Evolutionary conservation across 768 basidiomycete species (phyloP).

Genomic region (Aureoboletus auriporus): DNA sequence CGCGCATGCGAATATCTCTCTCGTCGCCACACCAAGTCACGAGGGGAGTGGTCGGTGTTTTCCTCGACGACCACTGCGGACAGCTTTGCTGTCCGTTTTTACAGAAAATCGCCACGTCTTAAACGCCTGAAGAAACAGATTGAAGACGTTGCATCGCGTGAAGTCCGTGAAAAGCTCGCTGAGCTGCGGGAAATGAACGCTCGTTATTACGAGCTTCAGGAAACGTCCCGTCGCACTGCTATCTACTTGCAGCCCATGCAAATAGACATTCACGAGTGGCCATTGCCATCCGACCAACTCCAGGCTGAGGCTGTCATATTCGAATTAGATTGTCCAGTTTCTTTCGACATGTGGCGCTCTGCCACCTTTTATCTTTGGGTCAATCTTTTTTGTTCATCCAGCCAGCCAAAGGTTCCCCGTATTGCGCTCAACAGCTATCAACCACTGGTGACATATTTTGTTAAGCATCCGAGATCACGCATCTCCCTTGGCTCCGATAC

Average conservation of each 20-base stretch:
- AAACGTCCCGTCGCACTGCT: too few species aligned
- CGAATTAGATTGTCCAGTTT: constrained; percentile 35
- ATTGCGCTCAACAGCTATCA: constrained; percentile 5
- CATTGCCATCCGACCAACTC: constrained; percentile 31
- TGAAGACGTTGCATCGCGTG: constrained; percentile 18
- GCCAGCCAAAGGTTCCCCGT: too few species aligned
- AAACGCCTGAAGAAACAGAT: constrained; percentile 26
- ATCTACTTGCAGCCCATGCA: too few species aligned
- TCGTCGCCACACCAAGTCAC: too few species aligned
- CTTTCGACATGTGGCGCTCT: constrained; percentile 37
- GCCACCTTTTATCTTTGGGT: constrained; percentile 26
- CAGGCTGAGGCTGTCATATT: constrained; percentile 33
- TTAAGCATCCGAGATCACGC: constrained; percentile 14
- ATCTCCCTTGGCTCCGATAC: constrained; percentile 36
- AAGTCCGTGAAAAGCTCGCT: constrained; percentile 16
- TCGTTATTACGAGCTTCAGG: too few species aligned
- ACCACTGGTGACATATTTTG: background rate
- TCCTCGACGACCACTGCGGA: constrained; percentile 8
- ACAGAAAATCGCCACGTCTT: constrained; percentile 12
- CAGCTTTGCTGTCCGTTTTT: constrained; percentile 35
- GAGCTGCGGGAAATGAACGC: constrained; percentile 26
- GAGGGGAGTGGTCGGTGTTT: constrained; percentile 41
- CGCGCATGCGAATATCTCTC: too few species aligned
- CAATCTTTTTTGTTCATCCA: constrained; percentile 26
- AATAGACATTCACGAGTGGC: constrained; percentile 44